These are phyloP conservation scores for Casuarina equisetifolia DNA, from an alignment of 306 rosid species.

Conservation along the genomic window DNA sequence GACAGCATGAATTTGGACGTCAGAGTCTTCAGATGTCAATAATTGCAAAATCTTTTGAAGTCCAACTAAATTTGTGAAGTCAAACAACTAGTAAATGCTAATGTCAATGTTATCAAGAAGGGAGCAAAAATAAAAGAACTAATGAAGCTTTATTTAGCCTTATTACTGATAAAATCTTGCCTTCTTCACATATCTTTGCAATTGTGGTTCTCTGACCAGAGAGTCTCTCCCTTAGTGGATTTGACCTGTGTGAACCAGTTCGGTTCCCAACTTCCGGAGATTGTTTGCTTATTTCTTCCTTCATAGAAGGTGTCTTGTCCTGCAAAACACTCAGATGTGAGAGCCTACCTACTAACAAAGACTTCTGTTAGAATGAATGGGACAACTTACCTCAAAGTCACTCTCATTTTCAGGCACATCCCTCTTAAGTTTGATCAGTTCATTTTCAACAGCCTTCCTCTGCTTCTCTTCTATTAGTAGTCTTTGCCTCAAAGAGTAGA, in stretches of 20 bases:
- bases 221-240: slow-evolving; percentile 41
- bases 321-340: slow-evolving; percentile 20
- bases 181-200: slow-evolving; percentile 75
- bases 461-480: slow-evolving; percentile 53
- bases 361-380: neutral
- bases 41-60: slow-evolving; percentile 59
- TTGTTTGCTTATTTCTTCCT: slow-evolving; percentile 40
- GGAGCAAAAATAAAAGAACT: neutral
- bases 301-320: slow-evolving; percentile 43
- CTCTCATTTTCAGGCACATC: slow-evolving; percentile 39
- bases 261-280: slow-evolving; percentile 38
- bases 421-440: slow-evolving; percentile 43
- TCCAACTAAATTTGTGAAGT: slow-evolving; percentile 50
- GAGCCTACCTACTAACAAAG: neutral
- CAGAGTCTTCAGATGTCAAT: slow-evolving; percentile 56
- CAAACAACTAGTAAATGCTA: slow-evolving; percentile 19
- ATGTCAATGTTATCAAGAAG: slow-evolving; percentile 12
- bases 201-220: slow-evolving; percentile 58
- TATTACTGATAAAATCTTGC: slow-evolving; percentile 34
- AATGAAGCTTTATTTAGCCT: neutral
- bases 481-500: slow-evolving; percentile 37
- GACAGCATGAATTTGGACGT: slow-evolving; percentile 66
- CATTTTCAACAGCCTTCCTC: slow-evolving; percentile 48
- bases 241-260: slow-evolving; percentile 30
- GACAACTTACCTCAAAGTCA: slow-evolving; percentile 46